Evolutionary conservation across 2,329 filamentous ascomycete genomes (phyloP).

Genomic region (Curvularia lunata): DNA sequence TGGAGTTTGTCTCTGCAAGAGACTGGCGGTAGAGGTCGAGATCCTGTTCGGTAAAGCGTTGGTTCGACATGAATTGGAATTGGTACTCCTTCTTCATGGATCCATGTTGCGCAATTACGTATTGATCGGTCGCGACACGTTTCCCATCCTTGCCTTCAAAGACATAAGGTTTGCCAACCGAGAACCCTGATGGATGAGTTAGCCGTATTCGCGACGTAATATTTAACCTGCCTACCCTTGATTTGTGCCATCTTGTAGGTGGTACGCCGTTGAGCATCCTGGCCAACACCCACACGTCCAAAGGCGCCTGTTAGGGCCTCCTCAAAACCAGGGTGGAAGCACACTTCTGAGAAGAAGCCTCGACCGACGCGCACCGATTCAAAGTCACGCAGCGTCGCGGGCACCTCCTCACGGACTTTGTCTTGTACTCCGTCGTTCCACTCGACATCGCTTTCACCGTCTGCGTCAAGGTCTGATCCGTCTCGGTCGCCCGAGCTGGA

Average conservation of each 20-base stretch:
- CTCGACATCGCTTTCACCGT: slow-evolving; percentile 78
- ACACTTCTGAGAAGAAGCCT: slow-evolving; percentile 85
- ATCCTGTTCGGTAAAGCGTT: slow-evolving; percentile 82
- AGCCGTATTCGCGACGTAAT: slow-evolving; percentile 21
- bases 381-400: slow-evolving; percentile 78
- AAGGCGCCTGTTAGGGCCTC: slow-evolving; percentile 82
- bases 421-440: slow-evolving; percentile 66
- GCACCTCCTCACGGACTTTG: slow-evolving; percentile 67
- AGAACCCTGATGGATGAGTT: slow-evolving; percentile 66
- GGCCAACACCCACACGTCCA: slow-evolving; percentile 81
- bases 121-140: slow-evolving; percentile 82
- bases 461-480: slow-evolving; percentile 65
- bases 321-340: slow-evolving; percentile 91
- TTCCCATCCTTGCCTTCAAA: slow-evolving; percentile 77
- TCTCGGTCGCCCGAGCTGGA: slow-evolving; percentile 51
- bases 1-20: slow-evolving; percentile 70
- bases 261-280: slow-evolving; percentile 74
- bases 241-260: slow-evolving; percentile 89
- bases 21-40: slow-evolving; percentile 80
- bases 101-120: slow-evolving; percentile 80
- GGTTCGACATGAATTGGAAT: slow-evolving; percentile 89
- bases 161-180: slow-evolving; percentile 80
- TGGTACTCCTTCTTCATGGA: slow-evolving; percentile 84
- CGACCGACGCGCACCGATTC: slow-evolving; percentile 84
- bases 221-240: slow-evolving; percentile 66